Percentiles rank a stretch among this genome's conserved stretches.
Conservation (phyloP, 306 rosid species). For the Quercus variabilis region DNA sequence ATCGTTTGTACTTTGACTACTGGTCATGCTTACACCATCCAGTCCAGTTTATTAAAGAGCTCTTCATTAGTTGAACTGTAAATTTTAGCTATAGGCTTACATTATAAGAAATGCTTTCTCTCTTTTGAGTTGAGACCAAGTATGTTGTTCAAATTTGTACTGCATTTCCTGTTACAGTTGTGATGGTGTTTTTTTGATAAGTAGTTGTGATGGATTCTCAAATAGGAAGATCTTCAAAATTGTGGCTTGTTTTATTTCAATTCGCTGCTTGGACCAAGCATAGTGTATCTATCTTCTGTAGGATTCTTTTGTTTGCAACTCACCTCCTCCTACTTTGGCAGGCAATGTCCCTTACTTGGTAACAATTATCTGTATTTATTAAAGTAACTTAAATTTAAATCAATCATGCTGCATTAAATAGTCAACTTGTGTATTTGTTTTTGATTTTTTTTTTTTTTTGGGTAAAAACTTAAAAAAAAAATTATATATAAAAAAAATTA, state of each 20-base stretch:
- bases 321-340: background rate
- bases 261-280: background rate
- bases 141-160: background rate
- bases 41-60: background rate
- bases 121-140: background rate
- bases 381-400: background rate
- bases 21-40: background rate
- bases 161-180: background rate
- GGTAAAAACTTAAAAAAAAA: no score
- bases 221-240: background rate
- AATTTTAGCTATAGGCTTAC: background rate
- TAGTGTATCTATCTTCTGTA: constrained; percentile 3
- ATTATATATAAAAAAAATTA: no score
- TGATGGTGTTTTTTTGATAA: background rate
- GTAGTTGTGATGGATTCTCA: background rate
- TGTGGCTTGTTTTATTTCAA: background rate
- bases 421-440: background rate
- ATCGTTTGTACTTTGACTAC: constrained; percentile 13
- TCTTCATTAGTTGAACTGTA: background rate
- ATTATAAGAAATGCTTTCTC: background rate
- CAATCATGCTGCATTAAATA: constrained; percentile 1
- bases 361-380: background rate
- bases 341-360: background rate
- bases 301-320: constrained; percentile 10
- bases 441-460: no score